Percentiles rank a stretch among this genome's conserved stretches.
phyloP scores from a whole-genome alignment of 441 rosid species.

The Lepidium campestre region DNA sequence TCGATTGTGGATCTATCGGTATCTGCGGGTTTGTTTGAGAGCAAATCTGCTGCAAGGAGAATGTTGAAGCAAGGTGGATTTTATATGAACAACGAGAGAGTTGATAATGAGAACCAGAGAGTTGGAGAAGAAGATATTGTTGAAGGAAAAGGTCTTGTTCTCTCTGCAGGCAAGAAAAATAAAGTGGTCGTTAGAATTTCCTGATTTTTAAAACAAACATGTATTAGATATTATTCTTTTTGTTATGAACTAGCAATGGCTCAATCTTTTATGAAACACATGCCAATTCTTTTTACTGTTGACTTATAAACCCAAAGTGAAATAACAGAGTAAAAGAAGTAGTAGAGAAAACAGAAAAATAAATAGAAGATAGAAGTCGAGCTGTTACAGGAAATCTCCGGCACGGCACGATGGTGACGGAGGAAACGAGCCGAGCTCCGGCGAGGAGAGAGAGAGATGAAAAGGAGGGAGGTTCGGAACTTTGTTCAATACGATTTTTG shows the following conservation, averaged over 20 bases:
- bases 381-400: too few relatives aligned
- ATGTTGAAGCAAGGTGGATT: conserved; percentile 90
- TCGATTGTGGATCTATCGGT: conserved; percentile 67
- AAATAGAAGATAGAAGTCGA: too few relatives aligned
- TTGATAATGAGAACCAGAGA: conserved; percentile 65
- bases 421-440: too few relatives aligned
- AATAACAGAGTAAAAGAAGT: too few relatives aligned
- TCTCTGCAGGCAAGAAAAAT: conserved; percentile 94
- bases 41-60: conserved; percentile 82
- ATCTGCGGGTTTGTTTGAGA: conserved; percentile 72
- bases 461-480: too few relatives aligned
- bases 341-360: too few relatives aligned
- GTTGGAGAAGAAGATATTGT: conserved; percentile 71
- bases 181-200: conserved; percentile 81
- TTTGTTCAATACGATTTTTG: too few relatives aligned
- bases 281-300: too few relatives aligned
- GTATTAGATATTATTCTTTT: not conserved
- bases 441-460: too few relatives aligned
- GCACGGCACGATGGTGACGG: too few relatives aligned
- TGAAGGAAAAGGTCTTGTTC: conserved; percentile 80
- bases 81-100: conserved; percentile 85
- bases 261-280: too few relatives aligned
- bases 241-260: not conserved
- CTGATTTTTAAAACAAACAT: conserved; percentile 24
- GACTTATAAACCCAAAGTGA: too few relatives aligned